These are phyloP conservation scores for Debaryomycetaceae sp. DNA, from an alignment of 1,139 yeast genomes.

Conservation along the genomic window DNA sequence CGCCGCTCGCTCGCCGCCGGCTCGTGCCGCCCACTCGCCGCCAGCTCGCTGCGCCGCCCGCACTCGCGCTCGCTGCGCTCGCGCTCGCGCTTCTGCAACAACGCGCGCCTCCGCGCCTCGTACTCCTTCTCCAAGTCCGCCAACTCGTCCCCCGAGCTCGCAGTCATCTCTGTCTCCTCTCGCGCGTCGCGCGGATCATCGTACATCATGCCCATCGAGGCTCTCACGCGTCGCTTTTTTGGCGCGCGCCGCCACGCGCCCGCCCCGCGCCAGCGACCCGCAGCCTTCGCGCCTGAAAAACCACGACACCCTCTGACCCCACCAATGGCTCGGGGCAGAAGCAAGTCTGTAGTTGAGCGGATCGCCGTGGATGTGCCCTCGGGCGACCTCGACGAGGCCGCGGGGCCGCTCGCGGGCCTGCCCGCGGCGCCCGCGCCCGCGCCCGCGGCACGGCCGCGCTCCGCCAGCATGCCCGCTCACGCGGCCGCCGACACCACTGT, in stretches of 20 bases:
- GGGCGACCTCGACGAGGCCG: conserved; percentile 14
- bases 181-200: conserved; percentile 15
- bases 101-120: conserved; percentile 18
- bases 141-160: conserved; percentile 26
- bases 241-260: conserved; percentile 1
- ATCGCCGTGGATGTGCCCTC: conserved; percentile 38
- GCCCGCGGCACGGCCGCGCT: too few species aligned
- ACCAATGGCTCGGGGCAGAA: conserved; percentile 35
- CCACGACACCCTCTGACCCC: conserved; percentile 1
- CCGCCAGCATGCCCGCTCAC: too few species aligned
- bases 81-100: conserved; percentile 13
- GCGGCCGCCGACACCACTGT: too few species aligned
- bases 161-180: conserved; percentile 21
- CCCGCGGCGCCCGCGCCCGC: too few species aligned
- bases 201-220: conserved; percentile 8
- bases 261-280: not conserved
- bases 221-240: too few species aligned
- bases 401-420: too few species aligned
- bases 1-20: not conserved
- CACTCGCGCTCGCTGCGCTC: conserved; percentile 9
- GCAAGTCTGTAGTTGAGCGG: conserved; percentile 48
- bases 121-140: conserved; percentile 26
- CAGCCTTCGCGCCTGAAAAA: too few species aligned
- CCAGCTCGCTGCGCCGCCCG: not conserved
- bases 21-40: not conserved